Base-by-base conservation (phyloP, 2,329 filamentous ascomycete species). In the Whalleya microplaca region DNA sequence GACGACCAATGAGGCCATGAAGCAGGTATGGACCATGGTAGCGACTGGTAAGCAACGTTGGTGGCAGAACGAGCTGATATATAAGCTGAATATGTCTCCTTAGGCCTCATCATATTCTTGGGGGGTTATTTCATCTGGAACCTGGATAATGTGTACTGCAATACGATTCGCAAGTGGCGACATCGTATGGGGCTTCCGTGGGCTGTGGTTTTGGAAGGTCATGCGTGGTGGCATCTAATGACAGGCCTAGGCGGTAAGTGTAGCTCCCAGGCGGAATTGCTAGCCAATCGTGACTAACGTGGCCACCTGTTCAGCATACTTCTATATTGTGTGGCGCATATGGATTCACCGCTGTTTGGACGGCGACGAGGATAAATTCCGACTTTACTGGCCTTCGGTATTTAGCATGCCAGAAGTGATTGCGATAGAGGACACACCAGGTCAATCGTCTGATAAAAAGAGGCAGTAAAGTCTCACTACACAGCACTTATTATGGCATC, bases 271-370 rank as follows among this genome's bases (percentile, higher is more conserved):
- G 19, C 19, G 8, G 27, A 32, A 43, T 44, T 16, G 8, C 3
- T 48, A 51, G 1, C 1, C 20, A 48, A 12, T 16, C 46, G 20
- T 21, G 10, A 45, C 65, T 66, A 56, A 66, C 56, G 45, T 46
- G 44, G 29, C 6, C 21, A 12, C 10, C 41, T 46, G 50, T n/a
- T 32, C 41, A 71, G 91, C 91, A 16, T 96, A 96, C 72, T 89
- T 88, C 69, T 92, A 94, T 70, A 91, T 96, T 64, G 78, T 86
- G 14, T 96, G 91, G 91, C 88, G 90, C 2, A 86, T 93, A 21
- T 94, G 90, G 88, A 80, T 95, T 18, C 84, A 90, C 41, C 86
- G 89, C 60, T 92, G 90, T 65, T 76, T 95, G 48, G 90, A 92
- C 59, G 84, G 86, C 2, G 81, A 81, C 45, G 89, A 91, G 67